phyloP scores from a whole-genome alignment of 2,329 filamentous ascomycete species.

The Verticillium klebahnii region DNA sequence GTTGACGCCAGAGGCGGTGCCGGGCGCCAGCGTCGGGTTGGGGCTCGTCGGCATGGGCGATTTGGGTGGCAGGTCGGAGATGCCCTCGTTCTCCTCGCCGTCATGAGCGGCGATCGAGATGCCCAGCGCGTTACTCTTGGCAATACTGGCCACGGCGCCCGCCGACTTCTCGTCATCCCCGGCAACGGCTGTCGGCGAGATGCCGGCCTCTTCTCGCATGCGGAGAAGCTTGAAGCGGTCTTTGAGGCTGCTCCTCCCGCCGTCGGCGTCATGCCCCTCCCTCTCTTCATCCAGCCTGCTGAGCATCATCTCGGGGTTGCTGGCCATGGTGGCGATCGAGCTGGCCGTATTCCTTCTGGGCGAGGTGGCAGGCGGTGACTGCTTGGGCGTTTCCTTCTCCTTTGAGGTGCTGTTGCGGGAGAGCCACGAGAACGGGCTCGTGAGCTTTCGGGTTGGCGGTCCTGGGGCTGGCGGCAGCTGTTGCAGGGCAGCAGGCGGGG shows the following conservation, averaged over 20 bases:
- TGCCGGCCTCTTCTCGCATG: constrained; percentile 67
- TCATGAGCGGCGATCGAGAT: constrained; percentile 14
- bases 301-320: constrained; percentile 76
- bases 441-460: constrained; percentile 64
- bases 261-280: constrained; percentile 43
- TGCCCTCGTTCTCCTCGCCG: background rate
- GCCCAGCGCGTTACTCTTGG: constrained; percentile 3
- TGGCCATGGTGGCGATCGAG: constrained; percentile 72
- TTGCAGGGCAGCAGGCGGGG: constrained; percentile 20
- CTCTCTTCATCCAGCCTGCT: constrained; percentile 70
- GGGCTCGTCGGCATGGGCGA: constrained; percentile 56
- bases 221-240: constrained; percentile 76
- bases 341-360: constrained; percentile 69
- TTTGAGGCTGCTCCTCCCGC: constrained; percentile 60
- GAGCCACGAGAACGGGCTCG: constrained; percentile 83
- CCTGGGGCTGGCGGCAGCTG: constrained; percentile 25
- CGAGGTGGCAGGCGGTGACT: constrained; percentile 43
- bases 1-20: constrained; percentile 77
- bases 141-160: constrained; percentile 13
- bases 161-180: constrained; percentile 49
- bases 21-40: constrained; percentile 70
- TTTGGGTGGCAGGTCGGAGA: constrained; percentile 7
- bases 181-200: constrained; percentile 39
- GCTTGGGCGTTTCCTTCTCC: constrained; percentile 47
- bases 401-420: constrained; percentile 63